Percentiles rank a stretch among this genome's conserved stretches.
phyloP scores from a whole-genome alignment of 441 rosid species.

The Theobroma grandiflorum region DNA sequence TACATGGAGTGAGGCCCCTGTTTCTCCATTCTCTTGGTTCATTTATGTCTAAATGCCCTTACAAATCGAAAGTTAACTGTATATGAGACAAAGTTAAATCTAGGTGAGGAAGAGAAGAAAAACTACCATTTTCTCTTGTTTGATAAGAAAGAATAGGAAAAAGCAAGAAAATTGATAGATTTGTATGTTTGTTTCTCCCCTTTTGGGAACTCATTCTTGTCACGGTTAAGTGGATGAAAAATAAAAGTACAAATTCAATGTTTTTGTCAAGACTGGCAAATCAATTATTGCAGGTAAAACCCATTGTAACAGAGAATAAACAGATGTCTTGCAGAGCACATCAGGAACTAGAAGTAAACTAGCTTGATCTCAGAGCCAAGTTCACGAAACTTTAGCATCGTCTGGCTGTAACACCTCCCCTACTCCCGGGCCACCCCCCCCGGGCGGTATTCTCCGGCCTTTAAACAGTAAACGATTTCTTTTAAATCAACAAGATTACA shows the following conservation, averaged over 20 bases:
- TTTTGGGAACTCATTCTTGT: too few relatives aligned
- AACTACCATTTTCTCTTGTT: background rate
- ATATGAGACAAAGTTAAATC: background rate
- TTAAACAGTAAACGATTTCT: constrained; percentile 60
- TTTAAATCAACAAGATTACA: constrained; percentile 78
- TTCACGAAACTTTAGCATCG: constrained; percentile 25
- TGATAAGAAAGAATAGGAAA: too few relatives aligned
- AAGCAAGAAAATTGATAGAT: too few relatives aligned
- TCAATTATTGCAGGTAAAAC: background rate
- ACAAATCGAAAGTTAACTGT: background rate
- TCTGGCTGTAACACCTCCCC: background rate
- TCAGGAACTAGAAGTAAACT: background rate
- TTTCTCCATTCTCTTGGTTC: background rate
- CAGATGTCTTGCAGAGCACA: background rate
- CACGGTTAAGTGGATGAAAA: too few relatives aligned
- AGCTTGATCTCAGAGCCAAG: constrained; percentile 6
- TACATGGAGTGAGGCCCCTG: background rate
- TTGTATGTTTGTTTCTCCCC: too few relatives aligned
- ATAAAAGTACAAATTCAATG: background rate
- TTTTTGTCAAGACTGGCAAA: background rate
- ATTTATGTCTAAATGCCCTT: background rate
- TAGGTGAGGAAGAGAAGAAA: background rate
- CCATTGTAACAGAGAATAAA: background rate
- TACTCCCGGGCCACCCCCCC: constrained; percentile 23
- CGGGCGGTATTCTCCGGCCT: constrained; percentile 24